These are phyloP conservation scores for Stephania japonica DNA, from an alignment of 164 flowering plant species.

Conservation along the genomic window DNA sequence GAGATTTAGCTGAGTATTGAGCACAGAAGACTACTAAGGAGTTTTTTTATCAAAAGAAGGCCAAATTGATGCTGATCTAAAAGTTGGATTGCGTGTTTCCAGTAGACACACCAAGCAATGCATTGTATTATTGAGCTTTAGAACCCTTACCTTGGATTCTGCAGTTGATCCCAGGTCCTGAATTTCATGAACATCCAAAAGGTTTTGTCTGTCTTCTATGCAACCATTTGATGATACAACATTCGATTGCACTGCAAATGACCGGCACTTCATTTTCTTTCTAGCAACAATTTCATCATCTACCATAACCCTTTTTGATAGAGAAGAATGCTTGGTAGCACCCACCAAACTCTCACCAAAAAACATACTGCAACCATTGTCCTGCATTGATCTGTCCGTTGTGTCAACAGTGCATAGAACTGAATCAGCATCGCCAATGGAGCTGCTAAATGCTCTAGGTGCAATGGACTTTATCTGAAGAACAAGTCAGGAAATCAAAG, in stretches of 20 bases:
- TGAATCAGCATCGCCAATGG: constrained; percentile 70
- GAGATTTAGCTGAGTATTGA: background rate
- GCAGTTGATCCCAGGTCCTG: constrained; percentile 81
- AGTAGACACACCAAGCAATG: background rate
- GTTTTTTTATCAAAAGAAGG: background rate
- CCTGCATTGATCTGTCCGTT: constrained; percentile 79
- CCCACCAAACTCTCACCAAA: constrained; percentile 90
- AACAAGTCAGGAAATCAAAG: background rate
- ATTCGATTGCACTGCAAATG: constrained; percentile 58
- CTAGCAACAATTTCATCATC: constrained; percentile 51
- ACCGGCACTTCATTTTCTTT: constrained; percentile 61
- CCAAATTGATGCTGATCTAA: background rate
- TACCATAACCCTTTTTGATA: constrained; percentile 51
- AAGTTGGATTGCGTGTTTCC: background rate
- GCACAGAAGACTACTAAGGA: background rate
- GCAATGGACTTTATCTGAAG: constrained; percentile 71
- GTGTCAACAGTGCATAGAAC: constrained; percentile 75
- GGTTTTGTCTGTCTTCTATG: constrained; percentile 41
- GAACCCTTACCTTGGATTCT: constrained; percentile 60
- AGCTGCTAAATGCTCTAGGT: constrained; percentile 45
- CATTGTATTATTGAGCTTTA: constrained; percentile 49
- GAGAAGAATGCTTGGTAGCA: constrained; percentile 68
- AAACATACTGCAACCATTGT: constrained; percentile 74
- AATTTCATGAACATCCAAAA: constrained; percentile 37
- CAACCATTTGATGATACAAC: constrained; percentile 58